Evolutionary conservation across 2,329 filamentous ascomycete genomes (phyloP), one percentile per base, ranked within the genome.

Genomic region (Alternaria infectoria): DNA sequence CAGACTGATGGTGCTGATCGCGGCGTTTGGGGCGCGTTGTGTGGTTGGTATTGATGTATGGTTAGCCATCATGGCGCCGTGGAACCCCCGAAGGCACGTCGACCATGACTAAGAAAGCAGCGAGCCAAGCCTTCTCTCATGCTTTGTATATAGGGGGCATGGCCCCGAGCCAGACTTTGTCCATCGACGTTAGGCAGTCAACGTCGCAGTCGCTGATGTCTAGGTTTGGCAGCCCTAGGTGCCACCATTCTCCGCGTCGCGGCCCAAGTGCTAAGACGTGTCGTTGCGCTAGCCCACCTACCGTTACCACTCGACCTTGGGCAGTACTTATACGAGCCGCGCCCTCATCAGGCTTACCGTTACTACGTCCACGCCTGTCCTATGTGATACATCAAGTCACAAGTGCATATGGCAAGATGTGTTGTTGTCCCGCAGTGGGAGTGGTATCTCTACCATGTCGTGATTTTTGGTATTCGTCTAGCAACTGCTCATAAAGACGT

Each of bases 401-500:
- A 28, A 50, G 12, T 58, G 52, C 56, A 64, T 51, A n/a, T 15
- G 43, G 19, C 47, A 62, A 55, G 55, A 59, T 61, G 28, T 59
- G 44, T 54, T 59, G 57, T 66, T 51, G 61, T 66, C 61, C 64
- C 56, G 36, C 66, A 67, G 66, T 64, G 65, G 65, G 66, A 62
- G 58, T 69, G 67, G 65, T 67, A 69, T 67, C n/a, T 67, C 61
- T 71, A 68, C 67, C 68, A 66, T 64, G 65, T 70, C 68, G 60
- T 71, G 66, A 68, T 71, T 70, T 70, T 70, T 59, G 59, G 59
- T 51, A 54, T 40, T 74, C 73, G 70, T 74, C 67, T 75, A 75
- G 68, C 68, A 64, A 49, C 56, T 61, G 71, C 69, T 78, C 76
- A 71, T 78, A 63, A 74, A 77, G 68, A 74, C 74, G 69, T 77